Percentiles rank a stretch among this genome's conserved stretches.
phyloP scores from a whole-genome alignment of 2,329 filamentous ascomycete genomes.

The Alternaria solani region DNA sequence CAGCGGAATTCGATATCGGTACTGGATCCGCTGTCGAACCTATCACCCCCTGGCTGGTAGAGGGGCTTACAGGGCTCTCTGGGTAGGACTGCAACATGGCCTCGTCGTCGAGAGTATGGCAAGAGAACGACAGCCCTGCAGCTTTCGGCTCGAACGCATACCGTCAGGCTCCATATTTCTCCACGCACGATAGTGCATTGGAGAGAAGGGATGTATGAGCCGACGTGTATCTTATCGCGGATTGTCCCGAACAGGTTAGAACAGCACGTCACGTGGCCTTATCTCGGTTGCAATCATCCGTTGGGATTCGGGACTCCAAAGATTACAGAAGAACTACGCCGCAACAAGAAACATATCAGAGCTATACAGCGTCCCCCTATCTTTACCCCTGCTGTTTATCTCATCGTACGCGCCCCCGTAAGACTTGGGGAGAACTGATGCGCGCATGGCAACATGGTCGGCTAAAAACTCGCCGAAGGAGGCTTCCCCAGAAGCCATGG shows the following conservation, averaged over 20 bases:
- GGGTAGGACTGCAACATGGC: constrained; percentile 15
- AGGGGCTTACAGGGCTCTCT: constrained; percentile 7
- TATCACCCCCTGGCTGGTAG: background rate
- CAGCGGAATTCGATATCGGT: constrained; percentile 11
- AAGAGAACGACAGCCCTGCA: constrained; percentile 5
- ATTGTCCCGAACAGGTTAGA: background rate
- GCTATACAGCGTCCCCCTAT: background rate
- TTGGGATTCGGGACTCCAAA: background rate
- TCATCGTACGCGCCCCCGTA: background rate
- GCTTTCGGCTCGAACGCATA: background rate
- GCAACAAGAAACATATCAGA: constrained; percentile 7
- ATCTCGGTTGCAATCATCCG: constrained; percentile 12
- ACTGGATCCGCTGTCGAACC: background rate
- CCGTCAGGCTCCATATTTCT: constrained; percentile 1
- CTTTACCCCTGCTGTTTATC: constrained; percentile 12
- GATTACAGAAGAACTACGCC: constrained; percentile 1
- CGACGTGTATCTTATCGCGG: constrained; percentile 12
- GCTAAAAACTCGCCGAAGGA: constrained; percentile 16
- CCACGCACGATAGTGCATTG: constrained; percentile 2
- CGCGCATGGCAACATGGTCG: constrained; percentile 15
- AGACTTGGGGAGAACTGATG: background rate
- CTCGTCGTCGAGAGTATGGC: constrained; percentile 3
- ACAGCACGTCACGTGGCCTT: constrained; percentile 10
- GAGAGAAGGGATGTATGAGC: constrained; percentile 5
- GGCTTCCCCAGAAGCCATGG: background rate